These are phyloP conservation scores for Gloeopeniophorella convolvens DNA, from an alignment of 768 basidiomycete genomes.

Conservation along the genomic window DNA sequence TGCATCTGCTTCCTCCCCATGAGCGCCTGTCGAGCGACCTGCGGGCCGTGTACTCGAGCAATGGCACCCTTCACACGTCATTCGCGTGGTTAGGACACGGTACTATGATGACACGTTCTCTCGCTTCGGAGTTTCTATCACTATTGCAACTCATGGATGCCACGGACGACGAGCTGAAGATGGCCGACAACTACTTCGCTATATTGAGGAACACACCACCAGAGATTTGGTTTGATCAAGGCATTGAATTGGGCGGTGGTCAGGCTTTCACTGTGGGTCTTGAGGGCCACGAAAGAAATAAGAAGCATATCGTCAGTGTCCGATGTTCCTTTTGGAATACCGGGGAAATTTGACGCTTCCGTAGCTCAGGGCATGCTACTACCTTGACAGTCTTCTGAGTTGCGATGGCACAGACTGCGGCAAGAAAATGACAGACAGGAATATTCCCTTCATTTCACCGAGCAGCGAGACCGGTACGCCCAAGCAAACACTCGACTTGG, in stretches of 20 bases:
- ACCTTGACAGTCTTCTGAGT: constrained; percentile 23
- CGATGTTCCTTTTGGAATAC: neutral
- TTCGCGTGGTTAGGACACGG: constrained; percentile 68
- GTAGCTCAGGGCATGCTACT: constrained; percentile 42
- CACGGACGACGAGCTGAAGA: constrained; percentile 45
- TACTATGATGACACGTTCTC: constrained; percentile 41
- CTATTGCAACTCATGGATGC: constrained; percentile 40
- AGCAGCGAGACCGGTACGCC: neutral
- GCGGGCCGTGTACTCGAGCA: constrained; percentile 34
- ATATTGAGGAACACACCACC: constrained; percentile 49
- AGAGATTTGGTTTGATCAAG: constrained; percentile 59
- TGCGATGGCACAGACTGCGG: constrained; percentile 12
- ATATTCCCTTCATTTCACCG: constrained; percentile 18
- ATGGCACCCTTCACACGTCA: constrained; percentile 40
- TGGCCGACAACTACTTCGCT: constrained; percentile 69
- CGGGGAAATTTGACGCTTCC: neutral
- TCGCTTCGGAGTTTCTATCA: constrained; percentile 41
- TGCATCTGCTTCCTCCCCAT: constrained; percentile 55
- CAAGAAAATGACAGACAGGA: constrained; percentile 5
- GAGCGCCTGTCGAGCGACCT: constrained; percentile 52
- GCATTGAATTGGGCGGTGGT: constrained; percentile 53
- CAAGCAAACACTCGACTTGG: constrained; percentile 21
- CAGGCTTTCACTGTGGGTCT: constrained; percentile 55
- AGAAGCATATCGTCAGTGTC: constrained; percentile 47
- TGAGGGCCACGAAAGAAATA: constrained; percentile 54